A percentile compares a stretch with the other conserved stretches of the same genome.
phyloP scores from a whole-genome alignment of 2,329 filamentous ascomycete species.

The Xylariaceae sp. region DNA sequence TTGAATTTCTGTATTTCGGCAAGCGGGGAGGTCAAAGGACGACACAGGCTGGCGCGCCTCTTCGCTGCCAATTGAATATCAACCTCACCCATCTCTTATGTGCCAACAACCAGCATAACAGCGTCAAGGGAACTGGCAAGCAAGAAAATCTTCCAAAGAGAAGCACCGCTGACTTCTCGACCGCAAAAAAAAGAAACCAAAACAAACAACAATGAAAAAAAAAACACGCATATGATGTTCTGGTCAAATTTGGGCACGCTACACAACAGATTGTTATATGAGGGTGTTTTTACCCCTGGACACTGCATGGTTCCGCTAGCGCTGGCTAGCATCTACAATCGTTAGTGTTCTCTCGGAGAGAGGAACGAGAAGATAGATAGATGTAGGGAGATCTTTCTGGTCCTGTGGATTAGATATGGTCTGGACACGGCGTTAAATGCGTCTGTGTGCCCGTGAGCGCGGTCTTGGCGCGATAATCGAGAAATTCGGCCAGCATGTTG shows the following conservation, averaged over 20 bases:
- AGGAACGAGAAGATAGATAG: neutral
- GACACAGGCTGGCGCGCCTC: slow-evolving; percentile 33
- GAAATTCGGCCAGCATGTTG: neutral
- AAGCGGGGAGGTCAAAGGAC: slow-evolving; percentile 25
- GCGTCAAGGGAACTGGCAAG: slow-evolving; percentile 12
- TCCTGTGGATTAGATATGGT: neutral
- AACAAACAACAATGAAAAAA: neutral
- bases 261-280: neutral
- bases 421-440: neutral
- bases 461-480: neutral
- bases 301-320: neutral
- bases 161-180: too few species aligned
- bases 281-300: neutral
- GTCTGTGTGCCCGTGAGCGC: neutral
- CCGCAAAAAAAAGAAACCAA: neutral
- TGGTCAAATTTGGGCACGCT: neutral
- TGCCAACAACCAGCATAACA: slow-evolving; percentile 18
- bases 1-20: slow-evolving; percentile 9
- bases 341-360: neutral
- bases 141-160: neutral
- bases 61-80: slow-evolving; percentile 22
- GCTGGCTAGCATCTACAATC: neutral
- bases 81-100: slow-evolving; percentile 29
- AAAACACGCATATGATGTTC: neutral
- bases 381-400: neutral